A percentile compares a stretch with the other conserved stretches of the same genome.
phyloP scores from a whole-genome alignment of 225 moss, liverwort and hornwort species.

The Anthoceros angustus region DNA sequence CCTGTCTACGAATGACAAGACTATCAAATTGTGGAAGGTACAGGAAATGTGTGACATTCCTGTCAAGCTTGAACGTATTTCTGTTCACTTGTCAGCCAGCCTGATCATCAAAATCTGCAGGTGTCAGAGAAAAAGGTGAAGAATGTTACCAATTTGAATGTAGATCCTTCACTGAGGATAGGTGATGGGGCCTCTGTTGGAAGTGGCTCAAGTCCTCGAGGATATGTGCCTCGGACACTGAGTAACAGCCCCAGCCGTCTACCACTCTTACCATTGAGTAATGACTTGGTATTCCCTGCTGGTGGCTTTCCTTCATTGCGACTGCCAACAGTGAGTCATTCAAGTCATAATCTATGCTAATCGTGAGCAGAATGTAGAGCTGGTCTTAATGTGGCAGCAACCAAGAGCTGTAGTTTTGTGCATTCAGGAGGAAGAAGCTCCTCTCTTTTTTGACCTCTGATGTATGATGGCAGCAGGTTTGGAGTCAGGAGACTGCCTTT shows the following conservation, averaged over 20 bases:
- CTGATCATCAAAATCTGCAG: conserved; percentile 20
- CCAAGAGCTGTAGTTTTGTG: not conserved
- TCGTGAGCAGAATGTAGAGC: too few relatives aligned
- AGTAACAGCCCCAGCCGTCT: conserved; percentile 64
- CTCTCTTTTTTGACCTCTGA: not conserved
- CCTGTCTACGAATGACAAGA: conserved; percentile 98
- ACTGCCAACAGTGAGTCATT: conserved; percentile 65
- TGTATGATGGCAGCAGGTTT: conserved; percentile 41
- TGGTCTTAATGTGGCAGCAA: too few relatives aligned
- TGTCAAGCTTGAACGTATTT: not conserved
- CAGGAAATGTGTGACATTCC: not conserved
- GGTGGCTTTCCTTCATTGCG: conserved; percentile 90
- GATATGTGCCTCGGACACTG: conserved; percentile 56
- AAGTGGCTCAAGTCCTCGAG: conserved; percentile 57
- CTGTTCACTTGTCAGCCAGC: not conserved
- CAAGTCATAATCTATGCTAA: not conserved
- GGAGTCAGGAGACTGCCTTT: conserved; percentile 87
- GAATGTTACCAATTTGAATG: conserved; percentile 76
- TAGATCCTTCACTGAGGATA: conserved; percentile 61
- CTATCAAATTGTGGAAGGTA: conserved; percentile 98
- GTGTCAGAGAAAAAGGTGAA: conserved; percentile 96
- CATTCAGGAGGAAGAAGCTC: not conserved
- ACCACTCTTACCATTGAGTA: conserved; percentile 46
- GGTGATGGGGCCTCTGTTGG: conserved; percentile 50
- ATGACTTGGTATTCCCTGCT: conserved; percentile 77